Conservation (phyloP, 2,329 filamentous ascomycete genomes). For the Eutypa lata region DNA sequence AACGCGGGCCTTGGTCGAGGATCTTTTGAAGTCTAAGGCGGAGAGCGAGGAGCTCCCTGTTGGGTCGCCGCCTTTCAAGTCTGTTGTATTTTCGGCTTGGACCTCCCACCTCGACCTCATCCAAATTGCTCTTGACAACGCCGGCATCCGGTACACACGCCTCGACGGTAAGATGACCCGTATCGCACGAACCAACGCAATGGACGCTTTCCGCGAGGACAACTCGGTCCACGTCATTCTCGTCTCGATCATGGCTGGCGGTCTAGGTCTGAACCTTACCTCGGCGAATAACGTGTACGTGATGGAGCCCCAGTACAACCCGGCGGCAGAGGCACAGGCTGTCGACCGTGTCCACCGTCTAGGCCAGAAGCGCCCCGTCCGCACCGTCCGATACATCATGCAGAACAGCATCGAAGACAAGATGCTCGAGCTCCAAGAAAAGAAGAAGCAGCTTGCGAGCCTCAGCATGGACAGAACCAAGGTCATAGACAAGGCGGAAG, state of each 20-base stretch:
- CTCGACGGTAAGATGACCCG: conserved; percentile 89
- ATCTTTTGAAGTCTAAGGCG: conserved; percentile 62
- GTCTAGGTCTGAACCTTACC: conserved; percentile 87
- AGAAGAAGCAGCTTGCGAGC: conserved; percentile 88
- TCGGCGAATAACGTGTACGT: conserved; percentile 84
- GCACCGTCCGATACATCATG: conserved; percentile 90
- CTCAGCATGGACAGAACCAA: conserved; percentile 69
- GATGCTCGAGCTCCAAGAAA: conserved; percentile 83
- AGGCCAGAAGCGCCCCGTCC: conserved; percentile 84
- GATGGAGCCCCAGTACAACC: conserved; percentile 98
- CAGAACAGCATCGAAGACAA: conserved; percentile 87
- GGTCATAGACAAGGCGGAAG: conserved; percentile 51
- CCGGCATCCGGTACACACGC: conserved; percentile 68
- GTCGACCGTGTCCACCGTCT: conserved; percentile 89
- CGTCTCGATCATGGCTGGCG: conserved; percentile 88
- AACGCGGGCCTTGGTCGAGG: conserved; percentile 75
- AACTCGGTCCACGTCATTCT: conserved; percentile 73
- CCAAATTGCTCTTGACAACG: conserved; percentile 69
- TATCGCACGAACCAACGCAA: conserved; percentile 66
- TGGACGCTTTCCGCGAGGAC: conserved; percentile 76
- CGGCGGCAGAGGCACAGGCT: conserved; percentile 89
- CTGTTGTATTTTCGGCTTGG: conserved; percentile 95
- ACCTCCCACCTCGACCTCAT: conserved; percentile 93
- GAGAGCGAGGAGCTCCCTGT: conserved; percentile 59
- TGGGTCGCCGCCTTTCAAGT: conserved; percentile 74